These are phyloP conservation scores for Incumbomyces lentus DNA, from an alignment of 2,329 filamentous ascomycete species.

Conservation along the genomic window DNA sequence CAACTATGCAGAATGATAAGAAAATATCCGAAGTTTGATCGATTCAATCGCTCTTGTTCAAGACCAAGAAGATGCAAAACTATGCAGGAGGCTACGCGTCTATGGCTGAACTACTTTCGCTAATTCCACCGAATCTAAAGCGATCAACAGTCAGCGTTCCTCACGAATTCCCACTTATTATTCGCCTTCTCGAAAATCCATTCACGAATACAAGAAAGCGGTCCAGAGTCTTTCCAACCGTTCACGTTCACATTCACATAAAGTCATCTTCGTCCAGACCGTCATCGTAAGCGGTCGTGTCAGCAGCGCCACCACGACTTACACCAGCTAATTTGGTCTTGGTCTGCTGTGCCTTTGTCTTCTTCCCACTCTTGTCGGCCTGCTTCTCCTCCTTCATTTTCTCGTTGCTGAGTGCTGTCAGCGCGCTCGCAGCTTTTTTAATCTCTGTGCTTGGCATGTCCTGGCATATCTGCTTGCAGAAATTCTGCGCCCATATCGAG, in stretches of 20 bases:
- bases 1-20: no score
- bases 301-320: constrained; percentile 49
- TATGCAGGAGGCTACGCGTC: no score
- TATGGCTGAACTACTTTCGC: no score
- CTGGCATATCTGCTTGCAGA: constrained; percentile 74
- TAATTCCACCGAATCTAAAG: no score
- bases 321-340: constrained; percentile 68
- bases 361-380: constrained; percentile 88
- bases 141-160: no score
- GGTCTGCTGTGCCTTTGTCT: constrained; percentile 90
- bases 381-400: constrained; percentile 98
- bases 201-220: no score
- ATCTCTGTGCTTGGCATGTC: constrained; percentile 87
- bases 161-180: no score
- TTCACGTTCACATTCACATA: constrained; percentile 29
- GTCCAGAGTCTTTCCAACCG: no score
- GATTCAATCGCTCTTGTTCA: no score
- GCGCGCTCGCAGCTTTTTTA: constrained; percentile 80
- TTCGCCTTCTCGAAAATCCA: no score
- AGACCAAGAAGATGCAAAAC: no score
- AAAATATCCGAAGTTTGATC: no score
- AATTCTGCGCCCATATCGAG: constrained; percentile 78
- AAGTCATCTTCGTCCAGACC: constrained; percentile 59
- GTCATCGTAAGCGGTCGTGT: constrained; percentile 72
- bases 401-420: constrained; percentile 91